Evolutionary conservation across 2,329 filamentous ascomycete genomes (phyloP).

Genomic region (Colletotrichum karsti): DNA sequence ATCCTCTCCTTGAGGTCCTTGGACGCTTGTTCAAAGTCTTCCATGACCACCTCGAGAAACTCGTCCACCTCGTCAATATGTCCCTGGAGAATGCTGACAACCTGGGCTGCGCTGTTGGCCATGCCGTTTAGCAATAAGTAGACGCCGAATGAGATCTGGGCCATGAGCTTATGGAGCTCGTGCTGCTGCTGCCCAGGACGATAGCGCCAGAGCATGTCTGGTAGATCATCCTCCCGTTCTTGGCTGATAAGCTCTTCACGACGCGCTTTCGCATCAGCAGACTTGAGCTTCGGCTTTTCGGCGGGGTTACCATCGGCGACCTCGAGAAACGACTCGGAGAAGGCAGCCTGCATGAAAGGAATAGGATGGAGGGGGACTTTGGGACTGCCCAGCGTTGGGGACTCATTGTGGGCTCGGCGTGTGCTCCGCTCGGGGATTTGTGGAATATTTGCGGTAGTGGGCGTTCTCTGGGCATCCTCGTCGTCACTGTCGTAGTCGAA

Average conservation of each 20-base stretch:
- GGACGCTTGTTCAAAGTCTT: constrained; percentile 83
- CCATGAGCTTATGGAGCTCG: constrained; percentile 87
- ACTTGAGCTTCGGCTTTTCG: constrained; percentile 60
- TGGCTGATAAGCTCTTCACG: constrained; percentile 75
- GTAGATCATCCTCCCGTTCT: constrained; percentile 73
- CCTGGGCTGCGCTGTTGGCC: constrained; percentile 88
- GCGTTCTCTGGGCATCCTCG: constrained; percentile 28
- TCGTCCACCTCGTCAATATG: constrained; percentile 95
- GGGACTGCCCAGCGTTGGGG: constrained; percentile 9
- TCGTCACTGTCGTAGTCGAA: constrained; percentile 23
- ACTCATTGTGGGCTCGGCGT: constrained; percentile 21
- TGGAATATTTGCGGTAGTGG: constrained; percentile 21
- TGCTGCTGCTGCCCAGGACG: constrained; percentile 81
- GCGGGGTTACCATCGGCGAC: constrained; percentile 60
- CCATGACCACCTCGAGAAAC: constrained; percentile 85
- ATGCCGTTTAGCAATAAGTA: constrained; percentile 86
- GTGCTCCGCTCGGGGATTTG: constrained; percentile 23
- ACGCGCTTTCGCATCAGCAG: constrained; percentile 66
- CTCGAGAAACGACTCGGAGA: constrained; percentile 83
- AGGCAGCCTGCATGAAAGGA: constrained; percentile 79
- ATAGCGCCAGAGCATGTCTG: constrained; percentile 80
- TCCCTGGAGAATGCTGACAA: constrained; percentile 86
- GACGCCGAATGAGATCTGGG: constrained; percentile 93
- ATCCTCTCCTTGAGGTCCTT: constrained; percentile 84
- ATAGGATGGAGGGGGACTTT: constrained; percentile 71